phyloP scores from a whole-genome alignment of 495 filamentous ascomycete genomes.

The Parachaetomium inaequale region DNA sequence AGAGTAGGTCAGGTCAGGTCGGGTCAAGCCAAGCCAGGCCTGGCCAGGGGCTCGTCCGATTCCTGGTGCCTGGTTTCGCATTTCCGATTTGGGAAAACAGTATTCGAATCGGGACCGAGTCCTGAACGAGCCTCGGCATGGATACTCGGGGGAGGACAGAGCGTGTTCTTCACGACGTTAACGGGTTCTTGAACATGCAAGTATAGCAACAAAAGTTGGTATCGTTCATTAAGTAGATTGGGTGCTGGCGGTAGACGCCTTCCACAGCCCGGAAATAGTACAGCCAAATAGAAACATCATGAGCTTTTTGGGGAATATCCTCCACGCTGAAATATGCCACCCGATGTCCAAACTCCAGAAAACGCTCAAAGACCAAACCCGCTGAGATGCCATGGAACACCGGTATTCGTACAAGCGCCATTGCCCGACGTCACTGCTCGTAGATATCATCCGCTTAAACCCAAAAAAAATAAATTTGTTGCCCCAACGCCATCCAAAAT shows the following conservation, averaged over 20 bases:
- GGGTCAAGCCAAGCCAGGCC: no score
- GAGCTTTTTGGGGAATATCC: constrained; percentile 7
- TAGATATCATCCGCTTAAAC: not conserved
- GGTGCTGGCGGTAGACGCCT: not conserved
- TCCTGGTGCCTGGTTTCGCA: not conserved
- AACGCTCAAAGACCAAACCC: not conserved
- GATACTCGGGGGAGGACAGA: no score
- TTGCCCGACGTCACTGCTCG: no score
- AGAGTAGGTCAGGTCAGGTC: no score
- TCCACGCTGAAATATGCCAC: not conserved
- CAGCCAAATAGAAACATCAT: not conserved
- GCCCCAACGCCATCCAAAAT: not conserved
- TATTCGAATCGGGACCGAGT: no score
- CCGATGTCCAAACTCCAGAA: not conserved
- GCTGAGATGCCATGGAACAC: not conserved
- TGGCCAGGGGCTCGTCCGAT: not conserved
- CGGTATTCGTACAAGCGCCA: not conserved
- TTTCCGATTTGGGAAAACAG: not conserved
- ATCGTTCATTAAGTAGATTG: not conserved
- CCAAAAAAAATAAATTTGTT: not conserved
- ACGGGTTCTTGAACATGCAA: not conserved
- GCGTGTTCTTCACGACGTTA: no score
- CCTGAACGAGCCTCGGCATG: no score
- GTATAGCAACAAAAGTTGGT: not conserved
- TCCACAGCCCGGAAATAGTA: not conserved